Conservation (phyloP, 2,329 filamentous ascomycete species). For the Penicillium crustosum region DNA sequence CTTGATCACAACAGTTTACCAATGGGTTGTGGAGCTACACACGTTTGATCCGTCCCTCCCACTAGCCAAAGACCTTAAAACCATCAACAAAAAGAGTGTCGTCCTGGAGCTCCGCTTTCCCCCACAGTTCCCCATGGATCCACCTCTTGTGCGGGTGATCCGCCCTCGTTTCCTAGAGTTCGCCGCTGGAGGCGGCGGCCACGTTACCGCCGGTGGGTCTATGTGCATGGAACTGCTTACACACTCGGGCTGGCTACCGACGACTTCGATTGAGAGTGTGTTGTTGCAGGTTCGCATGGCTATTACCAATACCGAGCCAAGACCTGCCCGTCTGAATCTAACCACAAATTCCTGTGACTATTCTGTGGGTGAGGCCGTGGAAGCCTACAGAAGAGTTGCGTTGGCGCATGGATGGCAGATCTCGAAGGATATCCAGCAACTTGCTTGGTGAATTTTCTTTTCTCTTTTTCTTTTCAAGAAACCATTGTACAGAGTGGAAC, state of each 20-base stretch:
- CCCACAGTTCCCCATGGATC: constrained; percentile 70
- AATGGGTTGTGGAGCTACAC: constrained; percentile 89
- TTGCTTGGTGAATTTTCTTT: constrained; percentile 26
- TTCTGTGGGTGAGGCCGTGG: constrained; percentile 66
- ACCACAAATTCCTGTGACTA: constrained; percentile 54
- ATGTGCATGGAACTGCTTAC: constrained; percentile 85
- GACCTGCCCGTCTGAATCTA: constrained; percentile 67
- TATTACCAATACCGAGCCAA: constrained; percentile 66
- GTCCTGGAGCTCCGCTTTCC: constrained; percentile 82
- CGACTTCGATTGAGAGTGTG: constrained; percentile 72
- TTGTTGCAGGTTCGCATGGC: constrained; percentile 78
- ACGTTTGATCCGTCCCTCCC: constrained; percentile 70
- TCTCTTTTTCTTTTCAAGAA: no score
- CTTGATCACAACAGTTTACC: constrained; percentile 72
- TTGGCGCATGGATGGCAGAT: constrained; percentile 69
- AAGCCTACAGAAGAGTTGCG: constrained; percentile 71
- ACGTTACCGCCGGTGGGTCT: constrained; percentile 80
- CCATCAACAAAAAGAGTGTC: constrained; percentile 61
- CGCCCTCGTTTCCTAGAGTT: constrained; percentile 77
- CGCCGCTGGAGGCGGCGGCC: constrained; percentile 71
- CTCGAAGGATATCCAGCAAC: constrained; percentile 60
- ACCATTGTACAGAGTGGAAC: background rate
- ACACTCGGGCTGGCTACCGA: constrained; percentile 76
- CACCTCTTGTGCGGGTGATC: constrained; percentile 82
- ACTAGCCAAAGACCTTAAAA: constrained; percentile 72